A percentile compares a stretch with the other conserved stretches of the same genome.
Conservation (phyloP, 192 early-diverging fungal genomes). For the Podochytrium sp. region DNA sequence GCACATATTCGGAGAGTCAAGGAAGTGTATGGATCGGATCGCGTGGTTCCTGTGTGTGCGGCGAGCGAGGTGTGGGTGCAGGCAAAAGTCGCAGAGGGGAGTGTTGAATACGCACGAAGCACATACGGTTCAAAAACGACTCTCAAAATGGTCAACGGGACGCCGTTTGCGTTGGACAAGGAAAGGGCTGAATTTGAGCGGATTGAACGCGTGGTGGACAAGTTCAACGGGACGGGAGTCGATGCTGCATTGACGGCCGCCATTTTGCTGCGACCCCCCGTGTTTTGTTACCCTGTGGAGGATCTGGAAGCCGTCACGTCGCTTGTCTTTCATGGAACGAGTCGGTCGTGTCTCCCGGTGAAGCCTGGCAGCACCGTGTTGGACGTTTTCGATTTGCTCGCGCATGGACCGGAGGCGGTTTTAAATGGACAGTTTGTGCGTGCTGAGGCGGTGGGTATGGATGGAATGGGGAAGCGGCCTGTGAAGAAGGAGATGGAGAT, state of each 20-base stretch:
- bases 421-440: constrained; percentile 34
- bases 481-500: constrained; percentile 31
- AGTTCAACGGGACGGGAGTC: constrained; percentile 22
- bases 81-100: neutral
- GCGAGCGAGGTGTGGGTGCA: constrained; percentile 33
- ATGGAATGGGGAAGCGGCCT: neutral
- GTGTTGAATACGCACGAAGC: constrained; percentile 7
- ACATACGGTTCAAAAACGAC: neutral
- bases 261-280: constrained; percentile 31
- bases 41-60: constrained; percentile 35
- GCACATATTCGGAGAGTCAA: constrained; percentile 20
- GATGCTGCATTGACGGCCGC: constrained; percentile 32
- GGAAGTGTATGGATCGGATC: constrained; percentile 1
- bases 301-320: constrained; percentile 17
- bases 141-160: neutral
- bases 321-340: neutral
- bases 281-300: constrained; percentile 28
- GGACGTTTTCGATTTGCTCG: constrained; percentile 26
- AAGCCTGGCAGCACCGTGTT: constrained; percentile 35
- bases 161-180: neutral
- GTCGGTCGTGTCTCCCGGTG: constrained; percentile 12
- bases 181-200: constrained; percentile 10
- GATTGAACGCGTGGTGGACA: neutral
- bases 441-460: constrained; percentile 16
- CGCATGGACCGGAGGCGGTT: constrained; percentile 19